These are phyloP conservation scores for Botrytis elliptica DNA, from an alignment of 2,329 filamentous ascomycete species.

Conservation along the genomic window DNA sequence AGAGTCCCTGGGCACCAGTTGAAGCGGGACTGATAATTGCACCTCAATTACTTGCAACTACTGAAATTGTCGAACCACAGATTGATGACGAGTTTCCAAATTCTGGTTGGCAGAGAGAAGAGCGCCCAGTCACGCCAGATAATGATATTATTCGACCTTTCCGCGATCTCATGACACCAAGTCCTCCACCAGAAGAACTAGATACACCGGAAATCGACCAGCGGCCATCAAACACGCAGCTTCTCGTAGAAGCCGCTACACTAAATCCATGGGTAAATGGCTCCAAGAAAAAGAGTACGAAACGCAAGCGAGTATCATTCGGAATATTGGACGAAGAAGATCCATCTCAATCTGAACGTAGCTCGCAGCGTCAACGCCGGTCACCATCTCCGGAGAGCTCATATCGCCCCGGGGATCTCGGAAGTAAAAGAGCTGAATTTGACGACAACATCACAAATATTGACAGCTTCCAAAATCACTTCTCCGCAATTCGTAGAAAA, in stretches of 20 bases:
- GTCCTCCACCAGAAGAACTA: conserved; percentile 19
- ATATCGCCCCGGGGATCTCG: conserved; percentile 9
- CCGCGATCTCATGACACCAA: conserved; percentile 30
- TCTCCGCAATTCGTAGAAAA: conserved; percentile 19
- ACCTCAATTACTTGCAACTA: neutral
- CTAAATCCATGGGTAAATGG: conserved; percentile 35
- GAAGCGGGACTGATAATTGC: neutral
- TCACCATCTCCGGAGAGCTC: conserved; percentile 30
- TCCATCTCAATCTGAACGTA: neutral
- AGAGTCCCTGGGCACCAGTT: conserved; percentile 22
- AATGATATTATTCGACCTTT: conserved; percentile 28
- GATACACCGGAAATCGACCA: neutral
- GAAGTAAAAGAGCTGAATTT: conserved; percentile 24
- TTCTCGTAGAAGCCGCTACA: conserved; percentile 30
- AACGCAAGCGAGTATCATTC: conserved; percentile 37
- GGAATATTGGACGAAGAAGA: conserved; percentile 22
- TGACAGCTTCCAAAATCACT: conserved; percentile 28
- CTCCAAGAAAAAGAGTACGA: conserved; percentile 24
- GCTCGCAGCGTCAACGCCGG: conserved; percentile 11
- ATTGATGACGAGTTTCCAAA: neutral
- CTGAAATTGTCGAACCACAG: neutral
- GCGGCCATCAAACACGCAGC: conserved; percentile 29
- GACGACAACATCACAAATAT: conserved; percentile 25
- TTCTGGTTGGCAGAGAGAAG: conserved; percentile 26
- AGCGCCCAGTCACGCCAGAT: conserved; percentile 24